These are phyloP conservation scores for Grigorovia jiainica DNA, from an alignment of 805 yeast genomes.

Conservation along the genomic window DNA sequence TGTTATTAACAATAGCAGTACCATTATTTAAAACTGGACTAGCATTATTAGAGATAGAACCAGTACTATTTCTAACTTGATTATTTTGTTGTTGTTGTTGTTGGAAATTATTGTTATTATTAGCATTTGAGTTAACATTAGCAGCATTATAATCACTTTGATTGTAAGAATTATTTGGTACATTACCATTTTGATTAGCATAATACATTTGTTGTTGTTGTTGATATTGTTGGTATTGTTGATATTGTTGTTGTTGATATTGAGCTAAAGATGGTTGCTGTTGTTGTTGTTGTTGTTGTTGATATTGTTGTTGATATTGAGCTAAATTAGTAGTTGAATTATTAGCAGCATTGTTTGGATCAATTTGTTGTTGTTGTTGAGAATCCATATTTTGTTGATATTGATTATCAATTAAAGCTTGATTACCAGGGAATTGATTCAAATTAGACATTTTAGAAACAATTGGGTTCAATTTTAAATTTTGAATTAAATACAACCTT, in stretches of 20 bases:
- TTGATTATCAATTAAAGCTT: conserved; percentile 4
- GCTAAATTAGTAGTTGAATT: neutral
- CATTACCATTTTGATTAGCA: conserved; percentile 2
- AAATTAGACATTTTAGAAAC: neutral
- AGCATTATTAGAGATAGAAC: neutral
- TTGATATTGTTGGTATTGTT: conserved; percentile 4
- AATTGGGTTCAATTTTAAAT: neutral
- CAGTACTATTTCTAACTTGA: neutral
- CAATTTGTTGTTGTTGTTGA: conserved; percentile 14
- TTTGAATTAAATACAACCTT: no score
- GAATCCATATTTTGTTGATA: conserved; percentile 17
- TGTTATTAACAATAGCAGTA: neutral
- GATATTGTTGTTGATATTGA: conserved; percentile 11
- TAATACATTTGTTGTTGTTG: conserved; percentile 6
- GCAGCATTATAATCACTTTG: neutral
- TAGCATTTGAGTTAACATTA: neutral
- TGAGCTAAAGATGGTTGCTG: conserved; percentile 8
- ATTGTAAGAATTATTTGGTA: neutral
- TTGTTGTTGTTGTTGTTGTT: conserved; percentile 8
- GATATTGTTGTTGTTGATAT: conserved; percentile 8
- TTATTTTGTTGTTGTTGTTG: neutral
- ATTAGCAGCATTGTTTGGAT: neutral
- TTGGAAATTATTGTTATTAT: neutral
- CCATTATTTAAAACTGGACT: neutral
- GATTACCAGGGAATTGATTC: neutral